These are phyloP conservation scores for Gentiana macrophylla DNA, from an alignment of 257 asterid species.

Conservation along the genomic window DNA sequence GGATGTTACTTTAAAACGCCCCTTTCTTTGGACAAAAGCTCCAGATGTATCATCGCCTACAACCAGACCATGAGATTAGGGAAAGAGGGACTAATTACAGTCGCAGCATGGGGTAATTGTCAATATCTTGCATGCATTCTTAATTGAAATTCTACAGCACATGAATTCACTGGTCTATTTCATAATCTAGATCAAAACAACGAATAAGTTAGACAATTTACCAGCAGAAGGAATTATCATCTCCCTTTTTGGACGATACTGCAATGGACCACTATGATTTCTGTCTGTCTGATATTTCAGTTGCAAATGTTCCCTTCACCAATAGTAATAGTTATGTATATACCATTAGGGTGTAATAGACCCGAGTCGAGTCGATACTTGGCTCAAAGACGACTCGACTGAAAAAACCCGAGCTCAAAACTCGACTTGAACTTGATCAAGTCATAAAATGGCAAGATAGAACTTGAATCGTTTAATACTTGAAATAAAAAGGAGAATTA, in stretches of 20 bases:
- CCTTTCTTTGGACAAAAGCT: constrained; percentile 78
- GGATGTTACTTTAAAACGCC: constrained; percentile 93
- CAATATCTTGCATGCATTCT: not conserved
- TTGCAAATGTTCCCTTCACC: constrained; percentile 59
- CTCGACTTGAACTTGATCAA: too few species aligned
- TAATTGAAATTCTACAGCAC: not conserved
- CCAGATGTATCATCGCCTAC: constrained; percentile 68
- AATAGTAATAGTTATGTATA: constrained; percentile 3
- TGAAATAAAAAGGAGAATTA: too few species aligned
- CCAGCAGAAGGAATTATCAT: constrained; percentile 38
- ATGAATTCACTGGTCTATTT: too few species aligned
- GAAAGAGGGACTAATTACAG: constrained; percentile 2
- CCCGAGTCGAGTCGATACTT: too few species aligned
- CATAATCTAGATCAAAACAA: not conserved
- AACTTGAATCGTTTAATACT: too few species aligned
- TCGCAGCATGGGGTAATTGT: too few species aligned
- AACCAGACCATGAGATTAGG: constrained; percentile 12
- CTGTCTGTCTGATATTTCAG: constrained; percentile 52
- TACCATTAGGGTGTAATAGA: too few species aligned
- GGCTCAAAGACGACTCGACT: too few species aligned
- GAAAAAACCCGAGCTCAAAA: too few species aligned
- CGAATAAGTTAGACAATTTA: constrained; percentile 18
- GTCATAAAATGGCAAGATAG: too few species aligned
- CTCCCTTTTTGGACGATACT: constrained; percentile 68
- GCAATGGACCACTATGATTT: constrained; percentile 75